Evolutionary conservation across 2,329 filamentous ascomycete species (phyloP), one percentile per base, ranked within the genome.

Genomic region (Stagonosporopsis cucurbitacearum): DNA sequence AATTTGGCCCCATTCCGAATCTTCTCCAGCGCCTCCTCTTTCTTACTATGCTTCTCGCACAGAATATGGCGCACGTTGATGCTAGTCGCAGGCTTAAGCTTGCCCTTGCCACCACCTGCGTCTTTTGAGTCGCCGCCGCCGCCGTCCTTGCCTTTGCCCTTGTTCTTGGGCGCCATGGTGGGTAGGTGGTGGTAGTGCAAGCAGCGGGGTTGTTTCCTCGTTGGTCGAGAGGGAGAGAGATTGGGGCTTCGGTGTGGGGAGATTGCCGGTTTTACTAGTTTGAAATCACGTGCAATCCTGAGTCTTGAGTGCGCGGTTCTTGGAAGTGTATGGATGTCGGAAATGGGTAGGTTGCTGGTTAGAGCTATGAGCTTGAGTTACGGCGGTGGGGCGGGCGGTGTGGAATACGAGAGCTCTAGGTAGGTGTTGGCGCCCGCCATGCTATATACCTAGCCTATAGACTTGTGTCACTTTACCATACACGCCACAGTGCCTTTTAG

Each of bases 11-110:
- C 88, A 3, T 80, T 84, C 35, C 81, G 82, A 47, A 93, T 75
- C 76, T 91, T 88, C 53, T 82, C 83, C 15, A 92, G 73, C 0
- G 90, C 90, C 70, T 91, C 87, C 69, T 92, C 89, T 70, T 91
- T 92, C 74, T 88, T 91, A n/a, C 80, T 77, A 70, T 91, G 86
- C 70, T 93, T 93, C 71, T 88, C 87, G 67, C 90, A 92, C 78
- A 90, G 75, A 56, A 92, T 91, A 74, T 92, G 89, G 36, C 89
- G 84, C 48, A 75, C 88, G 68, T 91, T 90, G 77, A 92, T 89
- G 55, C 81, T 81, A 67, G 88, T 86, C 0, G 86, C 87, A 22
- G 85, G 78, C 69, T 88, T 89, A 61, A 84, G 75, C 64, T 83
- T 83, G 58, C 62, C 42, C 6, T 47, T 78, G 65, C 77, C 78